Evolutionary conservation across 306 rosid genomes (phyloP), one percentile per base, ranked within the genome.

Genomic region (Quercus ilex): DNA sequence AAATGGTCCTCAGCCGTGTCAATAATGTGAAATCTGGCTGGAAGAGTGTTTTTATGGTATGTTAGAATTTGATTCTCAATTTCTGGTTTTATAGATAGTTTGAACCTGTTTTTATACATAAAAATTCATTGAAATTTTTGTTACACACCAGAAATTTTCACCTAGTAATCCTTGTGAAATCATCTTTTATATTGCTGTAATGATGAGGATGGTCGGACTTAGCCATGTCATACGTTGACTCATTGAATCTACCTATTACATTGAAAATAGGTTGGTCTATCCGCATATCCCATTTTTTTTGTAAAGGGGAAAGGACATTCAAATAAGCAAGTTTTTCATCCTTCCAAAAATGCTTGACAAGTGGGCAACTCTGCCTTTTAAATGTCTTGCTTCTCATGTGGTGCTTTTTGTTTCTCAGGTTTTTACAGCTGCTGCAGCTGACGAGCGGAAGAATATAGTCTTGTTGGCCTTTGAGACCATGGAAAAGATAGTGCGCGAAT

Each of bases 1-100:
- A 96, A 85, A 96, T 96, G 99, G 97, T 96, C 85, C 99, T 96
- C 86, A 91, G 96, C 80, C 97, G 99, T 59, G 99, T 96, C 88
- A 87, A 81, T 77, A 90, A 93, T 71, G 99, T 96, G 89, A 96
- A 96, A 85, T 96, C 99, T 74, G 99, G 99, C 81, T 96, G 99
- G 99, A 96, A 93, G 88, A 96, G 99, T 82, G 99, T 96, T 87
- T 91, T 96, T 75, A 85, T 88, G 99, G 99, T 96, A 93, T 73
- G 93, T 68, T 67, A 20, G 77, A 19, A 60, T 65, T 78, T n/a
- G 38, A 79, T 53, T 52, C 21, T 33, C 43, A 6, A 33, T 33
- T 68, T 31, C 25, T 68, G 20, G 25, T 59, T 41, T 21, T 9
- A n/a, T 35, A 53, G 38, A 31, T 68, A 1, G 38, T 19, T 65